phyloP scores from a whole-genome alignment of 108 stramenopile genomes.

The Cafeteria roenbergensis region DNA sequence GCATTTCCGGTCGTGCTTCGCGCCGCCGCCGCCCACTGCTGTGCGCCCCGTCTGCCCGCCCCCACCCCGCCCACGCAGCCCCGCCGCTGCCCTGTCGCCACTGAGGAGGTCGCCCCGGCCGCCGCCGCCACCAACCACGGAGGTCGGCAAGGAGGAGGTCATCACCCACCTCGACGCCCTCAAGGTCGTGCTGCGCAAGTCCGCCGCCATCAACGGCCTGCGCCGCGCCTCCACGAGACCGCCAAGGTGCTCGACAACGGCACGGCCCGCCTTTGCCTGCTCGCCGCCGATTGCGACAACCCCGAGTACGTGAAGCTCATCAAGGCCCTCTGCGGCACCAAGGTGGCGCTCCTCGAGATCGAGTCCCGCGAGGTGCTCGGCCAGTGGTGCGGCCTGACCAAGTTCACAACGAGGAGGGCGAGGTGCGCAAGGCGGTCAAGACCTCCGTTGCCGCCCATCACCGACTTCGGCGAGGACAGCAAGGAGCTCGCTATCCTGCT shows the following conservation, averaged over 20 bases:
- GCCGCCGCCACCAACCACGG: not conserved
- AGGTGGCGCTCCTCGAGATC: constrained; percentile 92
- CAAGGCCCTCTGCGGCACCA: constrained; percentile 57
- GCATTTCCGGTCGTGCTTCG: too few relatives aligned
- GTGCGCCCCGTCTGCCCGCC: too few relatives aligned
- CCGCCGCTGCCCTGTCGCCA: not conserved
- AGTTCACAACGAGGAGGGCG: constrained; percentile 73
- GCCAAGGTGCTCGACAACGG: constrained; percentile 93
- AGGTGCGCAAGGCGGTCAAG: constrained; percentile 87
- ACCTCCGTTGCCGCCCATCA: constrained; percentile 89
- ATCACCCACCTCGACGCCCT: constrained; percentile 86
- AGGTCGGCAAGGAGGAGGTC: constrained; percentile 44
- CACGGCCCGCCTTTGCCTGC: constrained; percentile 91
- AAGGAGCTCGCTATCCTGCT: too few relatives aligned
- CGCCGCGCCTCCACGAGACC: constrained; percentile 94
- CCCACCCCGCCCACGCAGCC: too few relatives aligned
- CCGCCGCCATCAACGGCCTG: constrained; percentile 89
- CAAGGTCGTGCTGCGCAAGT: constrained; percentile 92
- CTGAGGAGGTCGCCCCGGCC: not conserved
- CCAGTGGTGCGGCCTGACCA: too few relatives aligned
- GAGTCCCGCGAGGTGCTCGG: too few relatives aligned
- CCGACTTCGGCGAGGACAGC: constrained; percentile 96
- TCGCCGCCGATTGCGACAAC: constrained; percentile 96
- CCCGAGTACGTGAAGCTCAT: constrained; percentile 93
- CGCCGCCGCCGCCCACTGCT: too few relatives aligned